These are phyloP conservation scores for Suillus decipiens DNA, from an alignment of 768 basidiomycete species.

Conservation along the genomic window DNA sequence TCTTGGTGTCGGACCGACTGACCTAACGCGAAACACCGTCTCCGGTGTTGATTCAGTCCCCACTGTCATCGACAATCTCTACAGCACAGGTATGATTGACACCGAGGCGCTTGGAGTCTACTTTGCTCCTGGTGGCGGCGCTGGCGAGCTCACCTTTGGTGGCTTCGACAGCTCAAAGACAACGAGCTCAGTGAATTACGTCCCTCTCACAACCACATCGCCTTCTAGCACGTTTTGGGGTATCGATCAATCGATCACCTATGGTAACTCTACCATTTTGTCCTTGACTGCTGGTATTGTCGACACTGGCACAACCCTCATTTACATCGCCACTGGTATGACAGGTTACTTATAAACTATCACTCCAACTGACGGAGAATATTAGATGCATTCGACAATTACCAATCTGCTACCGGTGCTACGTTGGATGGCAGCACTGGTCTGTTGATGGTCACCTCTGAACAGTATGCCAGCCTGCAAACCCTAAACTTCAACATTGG, in stretches of 20 bases:
- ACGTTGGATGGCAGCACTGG: conserved; percentile 29
- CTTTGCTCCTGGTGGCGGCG: conserved; percentile 29
- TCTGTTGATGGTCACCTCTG: conserved; percentile 28
- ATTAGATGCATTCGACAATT: conserved; percentile 25
- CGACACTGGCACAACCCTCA: conserved; percentile 34
- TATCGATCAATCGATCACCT: conserved; percentile 33
- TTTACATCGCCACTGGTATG: conserved; percentile 26
- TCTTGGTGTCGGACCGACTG: conserved; percentile 35
- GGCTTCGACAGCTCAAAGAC: conserved; percentile 37
- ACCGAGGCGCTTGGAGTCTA: conserved; percentile 35
- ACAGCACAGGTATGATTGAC: conserved; percentile 29
- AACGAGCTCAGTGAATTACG: conserved; percentile 22
- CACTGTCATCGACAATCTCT: conserved; percentile 38
- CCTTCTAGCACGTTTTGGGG: conserved; percentile 34
- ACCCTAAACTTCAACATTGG: conserved; percentile 31
- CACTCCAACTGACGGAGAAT: background rate
- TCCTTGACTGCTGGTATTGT: conserved; percentile 32
- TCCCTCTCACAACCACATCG: conserved; percentile 23
- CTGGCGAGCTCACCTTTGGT: conserved; percentile 27
- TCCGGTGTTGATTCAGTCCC: conserved; percentile 15
- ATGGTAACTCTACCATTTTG: conserved; percentile 25
- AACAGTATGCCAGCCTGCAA: conserved; percentile 27
- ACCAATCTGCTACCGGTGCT: conserved; percentile 29
- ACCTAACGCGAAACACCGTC: conserved; percentile 31
- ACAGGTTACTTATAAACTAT: background rate